Evolutionary conservation across 441 rosid genomes (phyloP).

Genomic region (Mallotus japonicus): DNA sequence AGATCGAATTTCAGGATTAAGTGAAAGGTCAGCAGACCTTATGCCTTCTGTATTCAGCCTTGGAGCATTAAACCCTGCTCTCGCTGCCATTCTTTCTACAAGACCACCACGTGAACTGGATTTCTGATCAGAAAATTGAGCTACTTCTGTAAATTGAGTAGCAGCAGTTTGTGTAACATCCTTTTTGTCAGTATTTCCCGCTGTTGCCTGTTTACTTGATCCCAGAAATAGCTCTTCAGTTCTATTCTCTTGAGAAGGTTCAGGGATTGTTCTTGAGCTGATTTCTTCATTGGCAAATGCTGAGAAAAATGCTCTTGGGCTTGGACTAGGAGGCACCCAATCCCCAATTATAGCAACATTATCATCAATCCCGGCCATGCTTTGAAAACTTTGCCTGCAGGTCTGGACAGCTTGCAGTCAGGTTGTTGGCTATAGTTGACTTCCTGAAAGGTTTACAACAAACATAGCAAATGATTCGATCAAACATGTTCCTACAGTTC

Average conservation of each 20-base stretch:
- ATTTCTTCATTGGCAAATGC: constrained; percentile 48
- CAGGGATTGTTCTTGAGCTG: constrained; percentile 44
- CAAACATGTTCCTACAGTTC: constrained; percentile 7
- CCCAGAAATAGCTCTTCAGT: constrained; percentile 43
- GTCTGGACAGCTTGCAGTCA: constrained; percentile 27
- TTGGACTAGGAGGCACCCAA: constrained; percentile 77
- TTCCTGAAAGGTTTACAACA: constrained; percentile 37
- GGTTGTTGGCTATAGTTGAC: constrained; percentile 17
- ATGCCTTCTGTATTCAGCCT: constrained; percentile 43
- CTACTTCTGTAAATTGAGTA: constrained; percentile 31
- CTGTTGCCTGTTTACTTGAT: constrained; percentile 33
- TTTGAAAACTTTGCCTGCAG: constrained; percentile 27
- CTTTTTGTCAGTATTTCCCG: constrained; percentile 31
- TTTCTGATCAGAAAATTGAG: constrained; percentile 42
- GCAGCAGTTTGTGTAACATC: constrained; percentile 26
- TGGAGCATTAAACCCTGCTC: constrained; percentile 58
- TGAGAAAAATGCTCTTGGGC: constrained; percentile 56
- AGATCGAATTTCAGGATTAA: constrained; percentile 31
- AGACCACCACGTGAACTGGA: constrained; percentile 50
- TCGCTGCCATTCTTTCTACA: constrained; percentile 66
- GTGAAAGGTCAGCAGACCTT: constrained; percentile 28
- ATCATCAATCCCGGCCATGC: constrained; percentile 75
- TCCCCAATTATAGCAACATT: constrained; percentile 70
- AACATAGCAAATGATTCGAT: constrained; percentile 13
- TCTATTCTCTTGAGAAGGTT: constrained; percentile 34